phyloP scores from a whole-genome alignment of 768 basidiomycete species.

The Termitomyces titanicus region DNA sequence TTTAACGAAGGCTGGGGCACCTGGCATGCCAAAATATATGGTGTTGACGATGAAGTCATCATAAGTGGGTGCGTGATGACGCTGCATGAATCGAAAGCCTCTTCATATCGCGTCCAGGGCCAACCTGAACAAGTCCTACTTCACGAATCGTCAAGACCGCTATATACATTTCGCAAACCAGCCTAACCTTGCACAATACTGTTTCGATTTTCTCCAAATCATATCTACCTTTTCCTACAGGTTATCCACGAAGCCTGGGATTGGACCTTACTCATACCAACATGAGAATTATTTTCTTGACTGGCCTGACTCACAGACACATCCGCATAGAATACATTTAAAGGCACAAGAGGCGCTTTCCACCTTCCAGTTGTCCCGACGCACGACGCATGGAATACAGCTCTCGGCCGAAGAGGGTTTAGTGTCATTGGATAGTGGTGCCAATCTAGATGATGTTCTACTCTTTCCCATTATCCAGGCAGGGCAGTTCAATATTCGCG shows the following conservation, averaged over 20 bases:
- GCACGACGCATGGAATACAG: conserved; percentile 3
- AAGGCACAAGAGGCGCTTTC: conserved; percentile 55
- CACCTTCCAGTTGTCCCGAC: conserved; percentile 52
- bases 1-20: conserved; percentile 99
- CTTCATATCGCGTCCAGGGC: conserved; percentile 49
- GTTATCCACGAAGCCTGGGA: conserved; percentile 26
- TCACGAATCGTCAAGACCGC: conserved; percentile 92
- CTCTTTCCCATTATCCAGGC: conserved; percentile 86
- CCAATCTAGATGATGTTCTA: conserved; percentile 30
- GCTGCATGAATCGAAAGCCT: background rate
- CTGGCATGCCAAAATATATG: conserved; percentile 97
- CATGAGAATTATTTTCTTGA: conserved; percentile 47
- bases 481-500: conserved; percentile 80
- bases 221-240: conserved; percentile 73
- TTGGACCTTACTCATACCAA: conserved; percentile 25
- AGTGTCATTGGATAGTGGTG: conserved; percentile 18
- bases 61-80: conserved; percentile 74
- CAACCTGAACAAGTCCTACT: conserved; percentile 91
- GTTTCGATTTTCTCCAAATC: conserved; percentile 69
- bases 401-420: background rate
- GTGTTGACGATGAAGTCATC: conserved; percentile 87
- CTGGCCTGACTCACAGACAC: conserved; percentile 64
- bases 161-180: conserved; percentile 75
- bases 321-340: conserved; percentile 67
- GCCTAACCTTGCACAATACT: conserved; percentile 72